Base-by-base conservation (phyloP, 108 stramenopile species). In the Licmophora abbreviata region DNA sequence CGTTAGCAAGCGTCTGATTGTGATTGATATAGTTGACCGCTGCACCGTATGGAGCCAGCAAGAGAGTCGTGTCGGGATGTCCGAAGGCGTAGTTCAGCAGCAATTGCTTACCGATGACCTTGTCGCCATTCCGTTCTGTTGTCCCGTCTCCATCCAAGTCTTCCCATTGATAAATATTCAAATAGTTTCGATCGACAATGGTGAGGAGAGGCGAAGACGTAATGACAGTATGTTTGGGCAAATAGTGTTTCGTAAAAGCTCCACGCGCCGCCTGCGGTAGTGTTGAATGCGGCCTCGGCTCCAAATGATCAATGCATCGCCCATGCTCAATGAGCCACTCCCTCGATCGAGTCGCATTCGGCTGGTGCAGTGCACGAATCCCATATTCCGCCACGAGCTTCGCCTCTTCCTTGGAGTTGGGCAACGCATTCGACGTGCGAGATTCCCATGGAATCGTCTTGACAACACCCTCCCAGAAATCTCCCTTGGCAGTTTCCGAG, bases 61-160 rank as follows among this genome's bases (percentile, higher is more conserved):
- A 38, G 44, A 81, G 14, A 4, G 63, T 51, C 24, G 74, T 63
- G 11, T 68, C 40, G 18, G 59, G 58, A 41, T 81, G 75, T 12
- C 64, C 31, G 42, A 61, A 81, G 3, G 72, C 73, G 32, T 81
- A 81, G 51, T 81, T 81, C 34, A 71, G 27, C 25, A 74, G 43
- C 24, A 81, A 15, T 57, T 69, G 67, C 26, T 56, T 28, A 30
- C 29, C 29, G 32, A 15, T n/a, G 22, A 31, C 9, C 33, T 17
- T 51, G 18, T 3, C 6, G 41, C 11, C 9, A 20, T 7, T 12
- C 10, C 34, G 8, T 28, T 52, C 2, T 51, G 31, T 28, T 14
- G 18, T 23, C 50, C 18, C 15, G 10, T 10, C 18, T 8, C 15
- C 15, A 17, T 44, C 43, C 8, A 17, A 51, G 40, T 52, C 23